Evolutionary conservation across 192 early-diverging fungal species (phyloP).

Genomic region (Coemansia sp.): DNA sequence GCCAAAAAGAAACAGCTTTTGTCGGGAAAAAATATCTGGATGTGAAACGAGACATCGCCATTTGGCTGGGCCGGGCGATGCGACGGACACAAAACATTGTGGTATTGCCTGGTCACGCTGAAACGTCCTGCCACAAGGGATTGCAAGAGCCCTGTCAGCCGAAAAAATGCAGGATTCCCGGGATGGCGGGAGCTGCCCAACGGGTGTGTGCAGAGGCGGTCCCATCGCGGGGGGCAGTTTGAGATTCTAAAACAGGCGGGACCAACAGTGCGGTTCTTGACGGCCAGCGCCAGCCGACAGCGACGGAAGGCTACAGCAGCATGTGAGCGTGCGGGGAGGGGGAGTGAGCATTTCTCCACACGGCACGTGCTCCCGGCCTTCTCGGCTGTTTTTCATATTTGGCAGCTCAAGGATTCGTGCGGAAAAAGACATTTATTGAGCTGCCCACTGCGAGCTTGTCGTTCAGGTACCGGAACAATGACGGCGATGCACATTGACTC

Average conservation of each 20-base stretch:
- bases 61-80: not conserved
- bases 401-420: too few relatives aligned
- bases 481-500: too few relatives aligned
- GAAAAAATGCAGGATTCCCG: not conserved
- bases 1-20: not conserved
- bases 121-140: too few relatives aligned
- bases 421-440: too few relatives aligned
- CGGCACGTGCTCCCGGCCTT: too few relatives aligned
- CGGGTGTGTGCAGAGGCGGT: not conserved
- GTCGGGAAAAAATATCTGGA: not conserved
- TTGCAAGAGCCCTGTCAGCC: too few relatives aligned
- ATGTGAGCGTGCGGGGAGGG: too few relatives aligned
- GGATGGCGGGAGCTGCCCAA: not conserved
- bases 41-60: not conserved
- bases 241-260: conserved; percentile 1
- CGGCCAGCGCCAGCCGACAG: not conserved
- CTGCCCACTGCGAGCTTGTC: too few relatives aligned
- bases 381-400: too few relatives aligned
- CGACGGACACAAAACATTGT: too few relatives aligned
- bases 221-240: not conserved
- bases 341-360: not conserved
- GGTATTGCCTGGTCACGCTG: too few relatives aligned
- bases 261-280: not conserved
- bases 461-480: too few relatives aligned
- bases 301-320: not conserved